phyloP scores from a whole-genome alignment of 2,329 filamentous ascomycete species.

The Ophioceras dolichostomum region DNA sequence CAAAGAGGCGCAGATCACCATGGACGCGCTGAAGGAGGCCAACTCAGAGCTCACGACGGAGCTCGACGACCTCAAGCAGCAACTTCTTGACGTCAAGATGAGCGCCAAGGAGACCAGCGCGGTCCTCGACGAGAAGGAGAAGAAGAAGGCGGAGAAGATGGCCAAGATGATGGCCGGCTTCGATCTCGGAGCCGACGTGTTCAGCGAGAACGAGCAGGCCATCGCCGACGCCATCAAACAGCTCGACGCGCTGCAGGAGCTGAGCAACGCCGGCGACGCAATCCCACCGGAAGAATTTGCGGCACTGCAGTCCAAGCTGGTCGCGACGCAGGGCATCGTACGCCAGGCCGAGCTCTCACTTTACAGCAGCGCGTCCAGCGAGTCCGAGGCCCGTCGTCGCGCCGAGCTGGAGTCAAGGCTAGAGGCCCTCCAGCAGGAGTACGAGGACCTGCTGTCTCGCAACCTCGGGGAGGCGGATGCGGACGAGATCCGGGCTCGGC shows the following conservation, averaged over 20 bases:
- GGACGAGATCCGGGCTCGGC: slow-evolving; percentile 69
- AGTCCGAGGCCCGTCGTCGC: slow-evolving; percentile 55
- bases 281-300: slow-evolving; percentile 73
- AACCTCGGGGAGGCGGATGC: slow-evolving; percentile 70
- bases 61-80: slow-evolving; percentile 90
- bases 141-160: slow-evolving; percentile 98
- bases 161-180: slow-evolving; percentile 99
- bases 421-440: slow-evolving; percentile 63
- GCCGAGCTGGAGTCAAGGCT: slow-evolving; percentile 69
- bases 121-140: slow-evolving; percentile 91
- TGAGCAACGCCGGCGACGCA: slow-evolving; percentile 63
- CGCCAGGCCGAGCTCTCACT: slow-evolving; percentile 83
- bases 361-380: slow-evolving; percentile 54
- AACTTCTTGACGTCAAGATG: slow-evolving; percentile 92
- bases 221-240: slow-evolving; percentile 77
- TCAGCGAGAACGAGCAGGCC: slow-evolving; percentile 82
- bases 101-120: slow-evolving; percentile 87
- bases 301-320: slow-evolving; percentile 62
- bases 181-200: slow-evolving; percentile 82
- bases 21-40: slow-evolving; percentile 94
- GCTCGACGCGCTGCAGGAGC: slow-evolving; percentile 65
- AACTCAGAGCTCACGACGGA: slow-evolving; percentile 87
- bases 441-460: slow-evolving; percentile 68
- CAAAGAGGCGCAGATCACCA: slow-evolving; percentile 93
- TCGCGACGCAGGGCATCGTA: slow-evolving; percentile 86